Percentiles rank a stretch among this genome's conserved stretches.
These are phyloP conservation scores for Nicotiana attenuata DNA, from an alignment of 257 asterid species.

Conservation along the genomic window DNA sequence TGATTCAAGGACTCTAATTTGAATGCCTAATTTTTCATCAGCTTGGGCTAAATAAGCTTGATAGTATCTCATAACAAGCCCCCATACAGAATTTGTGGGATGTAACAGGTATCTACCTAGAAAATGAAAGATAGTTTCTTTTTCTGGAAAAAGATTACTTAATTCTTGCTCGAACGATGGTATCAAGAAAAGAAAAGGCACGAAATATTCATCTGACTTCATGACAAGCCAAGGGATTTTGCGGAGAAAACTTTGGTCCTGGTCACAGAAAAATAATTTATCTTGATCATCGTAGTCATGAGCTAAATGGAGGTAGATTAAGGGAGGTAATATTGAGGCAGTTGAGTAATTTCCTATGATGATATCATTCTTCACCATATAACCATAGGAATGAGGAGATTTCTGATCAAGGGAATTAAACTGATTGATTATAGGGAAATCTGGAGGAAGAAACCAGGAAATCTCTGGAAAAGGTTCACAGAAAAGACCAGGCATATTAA, in stretches of 20 bases:
- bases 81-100: constrained; percentile 73
- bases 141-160: constrained; percentile 51
- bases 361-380: constrained; percentile 34
- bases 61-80: constrained; percentile 52
- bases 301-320: constrained; percentile 53
- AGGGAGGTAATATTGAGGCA: constrained; percentile 20
- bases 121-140: constrained; percentile 62
- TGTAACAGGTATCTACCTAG: constrained; percentile 68
- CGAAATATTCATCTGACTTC: constrained; percentile 54
- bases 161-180: constrained; percentile 53
- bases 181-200: constrained; percentile 61
- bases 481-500: no score
- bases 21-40: constrained; percentile 59
- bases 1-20: constrained; percentile 42
- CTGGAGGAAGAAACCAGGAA: constrained; percentile 37
- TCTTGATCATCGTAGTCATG: constrained; percentile 59
- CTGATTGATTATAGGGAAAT: constrained; percentile 44
- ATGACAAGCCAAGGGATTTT: constrained; percentile 53
- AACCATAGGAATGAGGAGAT: constrained; percentile 51
- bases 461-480: no score
- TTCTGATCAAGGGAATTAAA: constrained; percentile 36
- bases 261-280: constrained; percentile 58
- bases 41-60: constrained; percentile 47
- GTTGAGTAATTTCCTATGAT: constrained; percentile 11
- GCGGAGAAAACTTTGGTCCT: constrained; percentile 41